Conservation (phyloP, 179 eudicot species). For the Vitellaria paradoxa region DNA sequence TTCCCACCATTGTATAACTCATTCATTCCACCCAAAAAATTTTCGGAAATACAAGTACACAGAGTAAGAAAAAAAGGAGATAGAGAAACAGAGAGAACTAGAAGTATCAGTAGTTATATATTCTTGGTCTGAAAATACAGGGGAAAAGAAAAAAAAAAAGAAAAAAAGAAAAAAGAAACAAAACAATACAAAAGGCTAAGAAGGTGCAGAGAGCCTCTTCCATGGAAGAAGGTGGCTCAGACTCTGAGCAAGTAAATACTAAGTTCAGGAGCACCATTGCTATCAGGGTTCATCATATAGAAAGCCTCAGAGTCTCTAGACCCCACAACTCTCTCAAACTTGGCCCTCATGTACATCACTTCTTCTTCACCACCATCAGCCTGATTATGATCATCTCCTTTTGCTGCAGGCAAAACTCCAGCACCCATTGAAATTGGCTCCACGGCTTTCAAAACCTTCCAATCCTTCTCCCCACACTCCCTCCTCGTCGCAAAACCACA, state of each 20-base stretch:
- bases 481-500: conserved; percentile 56
- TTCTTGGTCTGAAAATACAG: background rate
- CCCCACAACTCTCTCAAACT: conserved; percentile 75
- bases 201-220: background rate
- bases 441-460: conserved; percentile 60
- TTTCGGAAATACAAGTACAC: background rate
- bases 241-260: conserved; percentile 70
- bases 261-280: conserved; percentile 71
- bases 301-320: conserved; percentile 79
- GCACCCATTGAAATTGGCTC: conserved; percentile 89
- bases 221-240: conserved; percentile 14
- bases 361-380: conserved; percentile 34
- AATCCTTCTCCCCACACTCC: conserved; percentile 58
- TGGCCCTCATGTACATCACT: conserved; percentile 75
- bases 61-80: background rate
- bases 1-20: background rate
- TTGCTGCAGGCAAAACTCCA: conserved; percentile 64
- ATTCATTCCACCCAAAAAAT: conserved; percentile 9
- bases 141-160: background rate
- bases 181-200: conserved; percentile 15
- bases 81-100: background rate
- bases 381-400: conserved; percentile 29
- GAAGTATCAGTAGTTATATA: conserved; percentile 5
- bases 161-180: background rate
- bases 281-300: conserved; percentile 75